Conservation (phyloP, 306 rosid species). For the Quercus alba region DNA sequence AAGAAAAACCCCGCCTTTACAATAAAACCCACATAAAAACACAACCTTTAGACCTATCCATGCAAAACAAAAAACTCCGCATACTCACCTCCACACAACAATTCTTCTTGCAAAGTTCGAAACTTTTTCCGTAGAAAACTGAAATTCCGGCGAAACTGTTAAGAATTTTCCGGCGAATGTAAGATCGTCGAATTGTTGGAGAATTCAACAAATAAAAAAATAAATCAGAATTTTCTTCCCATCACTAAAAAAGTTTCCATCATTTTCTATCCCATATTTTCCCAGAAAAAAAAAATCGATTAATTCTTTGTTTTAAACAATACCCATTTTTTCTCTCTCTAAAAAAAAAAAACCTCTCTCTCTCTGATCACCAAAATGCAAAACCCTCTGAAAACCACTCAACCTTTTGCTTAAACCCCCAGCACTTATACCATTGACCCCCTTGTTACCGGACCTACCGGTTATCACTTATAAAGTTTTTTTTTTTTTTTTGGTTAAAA, state of each 20-base stretch:
- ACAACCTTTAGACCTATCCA: conserved; percentile 18
- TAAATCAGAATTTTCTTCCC: conserved; percentile 5
- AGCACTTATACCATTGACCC: conserved; percentile 66
- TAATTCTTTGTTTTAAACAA: conserved; percentile 14
- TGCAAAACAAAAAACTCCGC: conserved; percentile 1
- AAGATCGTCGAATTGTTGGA: conserved; percentile 43
- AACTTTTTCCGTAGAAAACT: conserved; percentile 21
- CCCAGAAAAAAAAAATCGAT: conserved; percentile 13
- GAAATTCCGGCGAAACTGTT: conserved; percentile 31
- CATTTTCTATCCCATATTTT: conserved; percentile 34
- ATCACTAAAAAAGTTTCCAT: conserved; percentile 15
- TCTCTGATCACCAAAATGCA: conserved; percentile 40
- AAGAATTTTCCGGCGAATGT: conserved; percentile 32
- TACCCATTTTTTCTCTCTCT: conserved; percentile 25
- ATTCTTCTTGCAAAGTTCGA: conserved; percentile 27
- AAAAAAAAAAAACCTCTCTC: conserved; percentile 15
- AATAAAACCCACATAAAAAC: conserved; percentile 30
- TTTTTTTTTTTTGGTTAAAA: background rate
- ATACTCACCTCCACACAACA: conserved; percentile 49
- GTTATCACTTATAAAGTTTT: conserved; percentile 17
- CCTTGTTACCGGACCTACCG: conserved; percentile 50
- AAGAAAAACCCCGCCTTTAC: conserved; percentile 27
- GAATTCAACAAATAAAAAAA: conserved; percentile 18
- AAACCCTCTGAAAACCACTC: conserved; percentile 70
- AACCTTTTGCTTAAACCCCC: conserved; percentile 71